phyloP scores from a whole-genome alignment of 345 rosid species.

The Leavenworthia alabamica region DNA sequence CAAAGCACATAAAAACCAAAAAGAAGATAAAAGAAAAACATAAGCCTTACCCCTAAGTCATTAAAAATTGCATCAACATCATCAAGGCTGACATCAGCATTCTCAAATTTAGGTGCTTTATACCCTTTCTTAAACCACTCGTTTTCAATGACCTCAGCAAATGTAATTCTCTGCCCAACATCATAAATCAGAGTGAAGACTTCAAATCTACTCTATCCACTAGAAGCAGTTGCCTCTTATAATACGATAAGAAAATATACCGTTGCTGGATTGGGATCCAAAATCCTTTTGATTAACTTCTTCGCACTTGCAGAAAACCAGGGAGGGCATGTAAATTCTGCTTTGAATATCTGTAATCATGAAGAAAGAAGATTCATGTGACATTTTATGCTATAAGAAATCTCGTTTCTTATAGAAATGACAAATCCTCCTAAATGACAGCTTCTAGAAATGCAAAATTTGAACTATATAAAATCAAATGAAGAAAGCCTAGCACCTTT shows the following conservation, averaged over 20 bases:
- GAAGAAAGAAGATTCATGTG: background rate
- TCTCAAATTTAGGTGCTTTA: conserved; percentile 75
- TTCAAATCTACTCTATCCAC: background rate
- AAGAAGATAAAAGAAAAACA: background rate
- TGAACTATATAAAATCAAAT: background rate
- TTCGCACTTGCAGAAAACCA: conserved; percentile 97
- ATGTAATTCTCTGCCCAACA: conserved; percentile 69
- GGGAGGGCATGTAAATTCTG: conserved; percentile 83
- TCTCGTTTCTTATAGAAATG: background rate
- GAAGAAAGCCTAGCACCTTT: conserved; percentile 43
- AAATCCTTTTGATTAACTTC: conserved; percentile 78
- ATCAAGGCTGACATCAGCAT: conserved; percentile 65
- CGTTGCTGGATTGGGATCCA: conserved; percentile 84
- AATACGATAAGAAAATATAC: conserved; percentile 37
- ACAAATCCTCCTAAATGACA: conserved; percentile 1
- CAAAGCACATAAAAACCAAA: background rate
- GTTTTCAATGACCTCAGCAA: conserved; percentile 73
- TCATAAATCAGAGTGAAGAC: background rate
- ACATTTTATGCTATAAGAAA: background rate
- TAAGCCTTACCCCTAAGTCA: conserved; percentile 57
- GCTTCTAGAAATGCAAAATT: background rate
- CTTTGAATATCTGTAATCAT: conserved; percentile 73
- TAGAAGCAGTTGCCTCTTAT: background rate
- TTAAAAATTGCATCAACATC: conserved; percentile 81
- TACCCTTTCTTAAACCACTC: conserved; percentile 99